Evolutionary conservation across 192 early-diverging fungal genomes (phyloP), one percentile per base, ranked within the genome.

Genomic region (Entomortierella beljakovae): DNA sequence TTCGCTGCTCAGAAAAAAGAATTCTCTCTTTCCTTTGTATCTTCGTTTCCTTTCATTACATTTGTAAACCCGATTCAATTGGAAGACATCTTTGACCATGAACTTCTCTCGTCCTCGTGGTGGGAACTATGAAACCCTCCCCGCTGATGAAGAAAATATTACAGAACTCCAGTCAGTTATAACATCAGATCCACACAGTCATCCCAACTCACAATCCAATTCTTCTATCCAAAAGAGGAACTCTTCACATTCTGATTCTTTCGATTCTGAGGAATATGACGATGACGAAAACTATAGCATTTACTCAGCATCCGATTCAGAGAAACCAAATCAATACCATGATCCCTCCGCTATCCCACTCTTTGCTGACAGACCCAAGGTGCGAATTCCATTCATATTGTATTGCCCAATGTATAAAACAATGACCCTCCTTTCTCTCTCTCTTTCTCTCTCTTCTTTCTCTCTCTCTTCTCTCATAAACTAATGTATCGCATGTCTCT

Each of bases 311-410:
- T 68, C 48, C 60, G 64, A 46, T 8, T 60, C 64, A 18, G 66
- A 77, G 35, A 57, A 57, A 13, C 66, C 68, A 33, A 77, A 77
- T 28, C 60, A 28, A 10, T 40, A 54, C 38, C 35, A 18, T 5
- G 48, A 18, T 53, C 25, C 51, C 51, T 50, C 51, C 23, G 51
- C 23, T 28, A 3, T 29, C 28, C 51, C 26, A 23, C 28, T 29
- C 60, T 63, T 53, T 29, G 13, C 59, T 49, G 70, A 72, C 51
- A 54, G 20, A n/a, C 70, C 70, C 53, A 72, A 72, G 70, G 70
- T 72, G 48, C 26, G 34, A 35, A 18, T 35, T 23, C 13, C 6
- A n/a, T n/a, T n/a, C n/a, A n/a, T n/a, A n/a, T n/a, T n/a, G n/a
- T n/a, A n/a, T n/a, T n/a, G 42, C 42, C 42, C 42, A 43, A 43